Conservation (phyloP, 2,329 filamentous ascomycete species). For the Boeremia exigua region DNA sequence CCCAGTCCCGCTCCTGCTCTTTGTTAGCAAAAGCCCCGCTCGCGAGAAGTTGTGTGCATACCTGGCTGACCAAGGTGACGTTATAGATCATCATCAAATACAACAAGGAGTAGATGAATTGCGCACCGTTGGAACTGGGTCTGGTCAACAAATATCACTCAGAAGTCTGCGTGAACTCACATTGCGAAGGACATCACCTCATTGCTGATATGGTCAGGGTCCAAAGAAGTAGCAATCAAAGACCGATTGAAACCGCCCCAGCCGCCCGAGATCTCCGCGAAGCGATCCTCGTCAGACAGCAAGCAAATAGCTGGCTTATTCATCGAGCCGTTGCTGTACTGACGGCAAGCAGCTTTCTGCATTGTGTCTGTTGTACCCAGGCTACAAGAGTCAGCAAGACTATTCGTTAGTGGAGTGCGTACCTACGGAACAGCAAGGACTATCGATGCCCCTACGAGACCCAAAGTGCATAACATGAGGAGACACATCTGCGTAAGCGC, state of each 20-base stretch:
- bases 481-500: conserved; percentile 39
- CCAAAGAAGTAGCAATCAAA: conserved; percentile 19
- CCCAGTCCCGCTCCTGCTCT: conserved; percentile 37
- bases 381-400: not conserved
- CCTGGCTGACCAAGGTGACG: conserved; percentile 33
- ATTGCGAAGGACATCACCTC: conserved; percentile 36
- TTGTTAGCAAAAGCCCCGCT: not conserved
- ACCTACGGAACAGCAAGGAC: conserved; percentile 20
- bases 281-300: conserved; percentile 3
- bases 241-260: conserved; percentile 36
- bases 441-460: conserved; percentile 29
- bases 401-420: not conserved
- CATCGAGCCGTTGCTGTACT: too few species aligned
- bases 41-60: not conserved
- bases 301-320: not conserved
- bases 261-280: conserved; percentile 26
- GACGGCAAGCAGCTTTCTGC: conserved; percentile 13
- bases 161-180: conserved; percentile 8
- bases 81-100: conserved; percentile 44
- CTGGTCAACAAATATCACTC: conserved; percentile 3
- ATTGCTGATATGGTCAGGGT: conserved; percentile 24
- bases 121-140: conserved; percentile 35
- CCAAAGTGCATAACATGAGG: conserved; percentile 30
- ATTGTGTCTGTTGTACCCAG: conserved; percentile 8
- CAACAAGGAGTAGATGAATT: conserved; percentile 40